phyloP scores from a whole-genome alignment of 257 asterid genomes.

The Jacaranda copaia region DNA sequence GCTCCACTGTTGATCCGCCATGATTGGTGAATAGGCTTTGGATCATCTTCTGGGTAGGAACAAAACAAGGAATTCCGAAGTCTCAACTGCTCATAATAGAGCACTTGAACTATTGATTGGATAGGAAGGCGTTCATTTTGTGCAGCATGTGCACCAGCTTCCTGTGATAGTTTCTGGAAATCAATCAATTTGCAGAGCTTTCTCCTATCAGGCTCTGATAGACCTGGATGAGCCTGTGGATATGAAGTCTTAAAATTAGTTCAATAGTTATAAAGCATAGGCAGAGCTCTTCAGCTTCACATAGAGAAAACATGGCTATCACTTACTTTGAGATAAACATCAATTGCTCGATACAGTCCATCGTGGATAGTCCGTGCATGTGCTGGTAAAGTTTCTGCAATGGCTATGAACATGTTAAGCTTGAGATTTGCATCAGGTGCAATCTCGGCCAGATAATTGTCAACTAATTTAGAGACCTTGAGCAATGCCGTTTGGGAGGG shows the following conservation, averaged over 20 bases:
- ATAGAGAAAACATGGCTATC: background rate
- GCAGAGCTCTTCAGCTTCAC: background rate
- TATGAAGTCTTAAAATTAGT: conserved; percentile 22
- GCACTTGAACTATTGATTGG: conserved; percentile 95
- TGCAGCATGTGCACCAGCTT: conserved; percentile 97
- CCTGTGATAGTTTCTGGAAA: conserved; percentile 87
- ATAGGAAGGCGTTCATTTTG: conserved; percentile 95
- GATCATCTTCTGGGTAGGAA: conserved; percentile 83
- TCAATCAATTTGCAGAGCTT: conserved; percentile 85
- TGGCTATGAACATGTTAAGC: conserved; percentile 74
- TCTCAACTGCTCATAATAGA: conserved; percentile 85
- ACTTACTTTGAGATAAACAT: conserved; percentile 90
- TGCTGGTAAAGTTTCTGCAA: conserved; percentile 81
- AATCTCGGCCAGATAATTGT: conserved; percentile 84
- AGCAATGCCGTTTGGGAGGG: conserved; percentile 82
- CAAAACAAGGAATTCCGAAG: conserved; percentile 73
- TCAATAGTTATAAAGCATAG: background rate
- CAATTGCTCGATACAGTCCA: conserved; percentile 89
- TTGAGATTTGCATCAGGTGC: conserved; percentile 93
- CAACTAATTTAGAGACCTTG: conserved; percentile 86
- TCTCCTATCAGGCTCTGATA: conserved; percentile 80
- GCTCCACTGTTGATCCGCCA: conserved; percentile 93
- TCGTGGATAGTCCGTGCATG: conserved; percentile 84
- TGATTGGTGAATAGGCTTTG: conserved; percentile 82
- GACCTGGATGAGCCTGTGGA: conserved; percentile 77